Base-by-base conservation (phyloP, 768 basidiomycete species). In the Chalciporus chontae region DNA sequence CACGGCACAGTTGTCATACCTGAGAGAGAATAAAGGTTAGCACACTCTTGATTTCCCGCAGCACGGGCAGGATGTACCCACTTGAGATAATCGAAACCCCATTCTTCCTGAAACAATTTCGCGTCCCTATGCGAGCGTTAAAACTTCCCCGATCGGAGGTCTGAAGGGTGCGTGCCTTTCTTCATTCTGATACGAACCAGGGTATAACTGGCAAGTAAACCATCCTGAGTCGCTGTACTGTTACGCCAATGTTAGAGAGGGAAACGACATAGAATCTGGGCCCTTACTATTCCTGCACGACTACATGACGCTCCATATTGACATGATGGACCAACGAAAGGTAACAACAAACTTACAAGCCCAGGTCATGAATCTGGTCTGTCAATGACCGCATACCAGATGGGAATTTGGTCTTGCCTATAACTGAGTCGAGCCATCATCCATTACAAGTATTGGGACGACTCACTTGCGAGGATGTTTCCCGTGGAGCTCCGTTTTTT, bases 71-170 rank as follows among this genome's bases (percentile, higher is more conserved):
- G n/a, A 36, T 15, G 15, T 29, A 41, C 77, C 21, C 48, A 83
- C 83, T 84, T 85, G 17, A 84, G 68, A 50, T 79, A 72, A 59
- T 85, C 80, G 45, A 85, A 84, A 6, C 81, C 81, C 84, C 84
- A 85, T 41, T 79, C 75, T 41, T 79, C 74, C 40, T 76, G 76
- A 68, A 85, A 85, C 8, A 75, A 58, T 59, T 77, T 76, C 26
- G 71, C 72, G 62, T 85, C 83, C 52, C 81, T 81, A 21, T 64
- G 51, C 1, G 23, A 27, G 19, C 27, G 14, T 48, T 32, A n/a
- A 38, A 1, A 4, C 8, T n/a, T n/a, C 5, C 34, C n/a, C 34
- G 5, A 36, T n/a, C n/a, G n/a, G 31, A 40, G 8, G 5, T 27
- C 1, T 15, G n/a, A 45, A 27, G 4, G 15, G 23, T n/a, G 54